These are phyloP conservation scores for Catharanthus roseus DNA, from an alignment of 257 asterid species.

Conservation along the genomic window DNA sequence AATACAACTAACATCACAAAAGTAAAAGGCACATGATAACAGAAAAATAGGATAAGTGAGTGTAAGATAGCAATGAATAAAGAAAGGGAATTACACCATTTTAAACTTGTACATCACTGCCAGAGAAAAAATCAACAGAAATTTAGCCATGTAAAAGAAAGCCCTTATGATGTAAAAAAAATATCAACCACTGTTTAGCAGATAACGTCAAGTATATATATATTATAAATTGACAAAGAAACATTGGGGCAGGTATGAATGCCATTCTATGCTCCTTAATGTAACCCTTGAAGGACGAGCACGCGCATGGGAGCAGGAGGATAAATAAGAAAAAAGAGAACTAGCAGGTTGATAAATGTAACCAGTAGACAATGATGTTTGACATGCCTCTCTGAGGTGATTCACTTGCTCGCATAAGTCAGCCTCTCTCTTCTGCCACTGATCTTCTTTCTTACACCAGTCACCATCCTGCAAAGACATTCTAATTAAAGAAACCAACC, in stretches of 20 bases:
- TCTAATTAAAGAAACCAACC: not conserved
- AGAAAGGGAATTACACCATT: not conserved
- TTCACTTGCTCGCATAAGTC: constrained; percentile 44
- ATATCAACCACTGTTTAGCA: not conserved
- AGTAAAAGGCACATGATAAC: not conserved
- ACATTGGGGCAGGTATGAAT: not conserved
- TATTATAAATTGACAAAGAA: not conserved
- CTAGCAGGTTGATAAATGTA: constrained; percentile 1
- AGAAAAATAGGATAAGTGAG: not conserved
- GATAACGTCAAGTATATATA: too few species aligned
- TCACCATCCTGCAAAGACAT: constrained; percentile 41
- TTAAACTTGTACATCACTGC: not conserved
- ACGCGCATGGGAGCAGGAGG: not conserved
- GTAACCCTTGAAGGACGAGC: not conserved
- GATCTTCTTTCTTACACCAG: constrained; percentile 55
- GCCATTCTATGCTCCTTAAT: not conserved
- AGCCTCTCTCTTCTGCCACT: constrained; percentile 65
- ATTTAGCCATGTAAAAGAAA: not conserved
- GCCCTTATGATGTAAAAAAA: not conserved
- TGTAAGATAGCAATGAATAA: not conserved
- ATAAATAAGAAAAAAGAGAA: constrained; percentile 6
- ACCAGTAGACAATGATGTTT: not conserved
- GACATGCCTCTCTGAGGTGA: constrained; percentile 49
- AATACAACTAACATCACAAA: not conserved
- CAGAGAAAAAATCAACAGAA: not conserved